Evolutionary conservation across 805 yeast genomes (phyloP).

Genomic region (Suhomyces xylopsoci): DNA sequence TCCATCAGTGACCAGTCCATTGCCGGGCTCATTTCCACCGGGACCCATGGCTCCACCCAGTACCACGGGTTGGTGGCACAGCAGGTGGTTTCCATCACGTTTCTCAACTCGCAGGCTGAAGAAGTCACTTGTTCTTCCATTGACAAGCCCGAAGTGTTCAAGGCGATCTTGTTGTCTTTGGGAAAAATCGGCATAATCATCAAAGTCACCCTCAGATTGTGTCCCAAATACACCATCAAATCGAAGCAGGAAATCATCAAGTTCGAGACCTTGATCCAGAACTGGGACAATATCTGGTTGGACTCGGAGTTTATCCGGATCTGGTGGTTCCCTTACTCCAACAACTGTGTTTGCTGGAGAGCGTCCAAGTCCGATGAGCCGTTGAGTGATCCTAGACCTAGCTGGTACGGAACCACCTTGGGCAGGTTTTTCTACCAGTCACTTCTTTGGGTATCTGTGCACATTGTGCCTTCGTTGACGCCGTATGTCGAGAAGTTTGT

Average conservation of each 20-base stretch:
- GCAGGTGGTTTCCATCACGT: constrained; percentile 74
- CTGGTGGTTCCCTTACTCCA: constrained; percentile 97
- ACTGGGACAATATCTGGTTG: constrained; percentile 82
- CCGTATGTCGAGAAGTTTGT: constrained; percentile 84
- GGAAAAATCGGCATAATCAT: constrained; percentile 92
- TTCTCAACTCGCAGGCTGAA: constrained; percentile 77
- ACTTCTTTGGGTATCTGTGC: constrained; percentile 75
- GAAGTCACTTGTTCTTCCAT: constrained; percentile 62
- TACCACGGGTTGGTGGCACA: constrained; percentile 88
- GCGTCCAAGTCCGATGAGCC: constrained; percentile 73
- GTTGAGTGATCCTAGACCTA: constrained; percentile 58
- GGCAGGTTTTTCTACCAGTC: constrained; percentile 82
- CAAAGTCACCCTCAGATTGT: constrained; percentile 77
- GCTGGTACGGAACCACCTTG: constrained; percentile 81
- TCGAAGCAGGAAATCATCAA: constrained; percentile 79
- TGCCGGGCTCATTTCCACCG: constrained; percentile 95
- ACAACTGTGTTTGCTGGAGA: constrained; percentile 85
- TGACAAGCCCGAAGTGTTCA: constrained; percentile 63
- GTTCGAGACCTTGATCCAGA: constrained; percentile 65
- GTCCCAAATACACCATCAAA: constrained; percentile 79
- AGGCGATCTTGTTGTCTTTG: constrained; percentile 78
- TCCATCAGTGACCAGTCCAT: constrained; percentile 91
- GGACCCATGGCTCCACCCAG: constrained; percentile 95
- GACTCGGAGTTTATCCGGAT: constrained; percentile 87
- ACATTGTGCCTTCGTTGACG: constrained; percentile 68